Conservation (phyloP, 106 monocot genomes). For the Allium cepa region DNA sequence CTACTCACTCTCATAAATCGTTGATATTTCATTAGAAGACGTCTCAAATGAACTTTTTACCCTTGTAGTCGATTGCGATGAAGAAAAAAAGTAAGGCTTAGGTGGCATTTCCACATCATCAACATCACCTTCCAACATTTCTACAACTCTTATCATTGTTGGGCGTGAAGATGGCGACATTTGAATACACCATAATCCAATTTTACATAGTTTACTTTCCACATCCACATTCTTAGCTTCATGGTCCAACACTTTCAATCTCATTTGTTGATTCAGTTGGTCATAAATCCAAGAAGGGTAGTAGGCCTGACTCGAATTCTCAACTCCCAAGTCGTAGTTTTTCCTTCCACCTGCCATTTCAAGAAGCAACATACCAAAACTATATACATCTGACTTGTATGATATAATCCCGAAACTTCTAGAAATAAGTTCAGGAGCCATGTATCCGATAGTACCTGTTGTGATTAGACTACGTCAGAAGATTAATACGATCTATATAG, state of each 20-base stretch:
- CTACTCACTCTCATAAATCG: no score
- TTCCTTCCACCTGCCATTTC: slow-evolving; percentile 13
- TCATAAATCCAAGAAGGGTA: slow-evolving; percentile 12
- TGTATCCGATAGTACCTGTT: slow-evolving; percentile 12
- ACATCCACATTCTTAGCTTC: not conserved
- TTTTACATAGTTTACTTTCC: slow-evolving; percentile 1
- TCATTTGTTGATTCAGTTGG: not conserved
- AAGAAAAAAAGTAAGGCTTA: slow-evolving; percentile 8
- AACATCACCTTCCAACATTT: slow-evolving; percentile 11
- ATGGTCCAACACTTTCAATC: not conserved
- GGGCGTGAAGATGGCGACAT: not conserved
- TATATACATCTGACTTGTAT: slow-evolving; percentile 11
- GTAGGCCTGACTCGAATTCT: slow-evolving; percentile 1
- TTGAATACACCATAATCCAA: slow-evolving; percentile 16
- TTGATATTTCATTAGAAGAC: no score
- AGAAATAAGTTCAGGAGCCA: slow-evolving; percentile 34
- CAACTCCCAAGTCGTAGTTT: not conserved
- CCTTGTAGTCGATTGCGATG: not conserved
- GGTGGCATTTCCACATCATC: not conserved
- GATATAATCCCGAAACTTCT: slow-evolving; percentile 1
- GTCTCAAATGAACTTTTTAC: no score
- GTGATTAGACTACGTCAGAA: no score
- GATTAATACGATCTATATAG: no score
- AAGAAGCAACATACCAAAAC: slow-evolving; percentile 16
- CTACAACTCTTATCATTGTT: not conserved